These are phyloP conservation scores for Pestalotiopsis sp. DNA, from an alignment of 2,329 filamentous ascomycete genomes.

Conservation along the genomic window DNA sequence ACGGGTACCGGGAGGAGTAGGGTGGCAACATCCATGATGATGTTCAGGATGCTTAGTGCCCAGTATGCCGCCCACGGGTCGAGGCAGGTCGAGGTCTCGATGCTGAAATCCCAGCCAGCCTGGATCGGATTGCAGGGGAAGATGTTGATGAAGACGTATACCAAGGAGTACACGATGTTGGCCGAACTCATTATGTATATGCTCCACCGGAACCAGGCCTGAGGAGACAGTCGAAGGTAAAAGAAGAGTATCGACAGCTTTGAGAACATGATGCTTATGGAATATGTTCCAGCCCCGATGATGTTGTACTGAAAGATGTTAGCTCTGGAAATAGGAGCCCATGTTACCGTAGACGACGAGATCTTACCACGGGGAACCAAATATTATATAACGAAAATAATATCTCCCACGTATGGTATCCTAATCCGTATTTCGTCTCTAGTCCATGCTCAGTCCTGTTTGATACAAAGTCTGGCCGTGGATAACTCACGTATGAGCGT, in stretches of 20 bases:
- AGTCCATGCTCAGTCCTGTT: not conserved
- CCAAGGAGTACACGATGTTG: not conserved
- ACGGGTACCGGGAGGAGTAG: constrained; percentile 9
- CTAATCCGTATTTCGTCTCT: constrained; percentile 10
- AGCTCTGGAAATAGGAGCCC: not conserved
- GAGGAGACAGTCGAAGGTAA: constrained; percentile 12
- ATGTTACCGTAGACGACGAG: not conserved
- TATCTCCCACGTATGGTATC: constrained; percentile 14
- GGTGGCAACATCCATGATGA: constrained; percentile 9
- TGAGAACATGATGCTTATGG: constrained; percentile 5
- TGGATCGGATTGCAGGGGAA: constrained; percentile 7
- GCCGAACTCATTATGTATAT: not conserved
- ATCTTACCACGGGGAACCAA: constrained; percentile 11
- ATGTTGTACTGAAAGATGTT: not conserved
- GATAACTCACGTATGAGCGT: not conserved
- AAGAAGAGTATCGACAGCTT: constrained; percentile 15
- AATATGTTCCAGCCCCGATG: constrained; percentile 6
- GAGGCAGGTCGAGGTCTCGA: constrained; percentile 3
- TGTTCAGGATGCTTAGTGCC: constrained; percentile 10
- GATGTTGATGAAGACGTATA: constrained; percentile 5
- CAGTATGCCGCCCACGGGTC: constrained; percentile 1
- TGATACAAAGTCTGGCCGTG: not conserved
- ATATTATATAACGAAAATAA: constrained; percentile 1
- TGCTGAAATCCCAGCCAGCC: constrained; percentile 8
- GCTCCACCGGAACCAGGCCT: constrained; percentile 6